phyloP scores from a whole-genome alignment of 768 basidiomycete genomes.

The Gloeostereum incarnatum region DNA sequence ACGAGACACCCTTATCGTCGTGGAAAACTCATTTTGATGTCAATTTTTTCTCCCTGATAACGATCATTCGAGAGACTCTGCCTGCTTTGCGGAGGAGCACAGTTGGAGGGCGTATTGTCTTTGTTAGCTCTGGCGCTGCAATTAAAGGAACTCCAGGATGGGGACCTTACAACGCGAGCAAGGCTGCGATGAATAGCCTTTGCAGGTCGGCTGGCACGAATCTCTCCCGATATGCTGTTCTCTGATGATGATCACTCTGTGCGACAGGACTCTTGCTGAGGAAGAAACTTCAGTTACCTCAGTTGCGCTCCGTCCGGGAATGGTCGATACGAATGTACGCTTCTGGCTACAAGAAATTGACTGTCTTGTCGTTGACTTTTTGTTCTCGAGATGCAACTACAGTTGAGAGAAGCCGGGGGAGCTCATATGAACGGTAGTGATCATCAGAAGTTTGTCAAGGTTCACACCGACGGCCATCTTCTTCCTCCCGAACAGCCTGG shows the following conservation, averaged over 20 bases:
- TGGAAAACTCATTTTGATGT: slow-evolving; percentile 76
- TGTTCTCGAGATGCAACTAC: slow-evolving; percentile 57
- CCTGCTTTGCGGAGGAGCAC: slow-evolving; percentile 59
- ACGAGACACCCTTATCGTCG: slow-evolving; percentile 36
- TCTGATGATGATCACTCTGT: neutral
- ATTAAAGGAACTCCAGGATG: slow-evolving; percentile 57
- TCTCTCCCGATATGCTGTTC: neutral
- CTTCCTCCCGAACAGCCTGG: slow-evolving; percentile 69
- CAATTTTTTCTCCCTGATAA: slow-evolving; percentile 82
- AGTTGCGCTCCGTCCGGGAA: slow-evolving; percentile 79
- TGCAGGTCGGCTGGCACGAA: slow-evolving; percentile 46
- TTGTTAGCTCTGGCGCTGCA: slow-evolving; percentile 84
- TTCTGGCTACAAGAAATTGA: slow-evolving; percentile 1
- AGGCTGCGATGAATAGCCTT: slow-evolving; percentile 86
- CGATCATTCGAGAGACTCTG: slow-evolving; percentile 54
- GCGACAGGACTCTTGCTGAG: slow-evolving; percentile 78
- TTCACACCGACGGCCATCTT: slow-evolving; percentile 56
- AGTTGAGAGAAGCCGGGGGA: slow-evolving; percentile 40
- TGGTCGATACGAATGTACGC: slow-evolving; percentile 73
- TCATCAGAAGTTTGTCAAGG: slow-evolving; percentile 47
- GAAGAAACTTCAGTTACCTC: slow-evolving; percentile 74
- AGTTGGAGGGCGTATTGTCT: slow-evolving; percentile 57
- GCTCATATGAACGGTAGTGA: slow-evolving; percentile 45
- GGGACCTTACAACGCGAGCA: slow-evolving; percentile 77
- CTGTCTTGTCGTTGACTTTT: slow-evolving; percentile 2